phyloP scores from a whole-genome alignment of 495 filamentous ascomycete species.

The Achaetomiella virescens region DNA sequence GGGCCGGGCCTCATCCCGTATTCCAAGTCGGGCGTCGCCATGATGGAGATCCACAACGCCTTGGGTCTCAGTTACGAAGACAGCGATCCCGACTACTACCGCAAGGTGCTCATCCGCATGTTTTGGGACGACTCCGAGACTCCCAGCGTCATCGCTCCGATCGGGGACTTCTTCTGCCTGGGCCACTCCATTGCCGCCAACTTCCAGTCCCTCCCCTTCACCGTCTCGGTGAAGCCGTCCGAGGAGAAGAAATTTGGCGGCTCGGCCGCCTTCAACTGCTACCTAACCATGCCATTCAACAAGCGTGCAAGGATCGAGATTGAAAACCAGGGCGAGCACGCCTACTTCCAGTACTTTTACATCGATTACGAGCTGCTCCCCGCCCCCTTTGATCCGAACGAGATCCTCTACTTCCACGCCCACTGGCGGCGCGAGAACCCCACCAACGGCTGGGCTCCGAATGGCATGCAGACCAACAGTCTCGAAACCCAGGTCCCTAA shows the following conservation, averaged over 20 bases:
- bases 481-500: neutral
- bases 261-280: neutral
- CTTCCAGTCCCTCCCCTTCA: conserved; percentile 1
- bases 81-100: neutral
- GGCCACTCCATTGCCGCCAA: neutral
- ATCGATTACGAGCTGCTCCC: neutral
- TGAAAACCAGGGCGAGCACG: neutral
- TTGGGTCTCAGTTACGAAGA: neutral
- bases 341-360: conserved; percentile 1
- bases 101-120: neutral
- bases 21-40: neutral
- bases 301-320: neutral
- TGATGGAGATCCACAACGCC: neutral
- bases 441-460: neutral
- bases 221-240: neutral
- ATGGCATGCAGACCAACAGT: neutral
- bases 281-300: neutral
- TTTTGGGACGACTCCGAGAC: neutral
- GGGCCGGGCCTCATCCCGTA: neutral
- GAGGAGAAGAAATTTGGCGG: neutral
- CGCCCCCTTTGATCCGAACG: neutral
- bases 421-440: neutral
- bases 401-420: neutral
- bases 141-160: neutral
- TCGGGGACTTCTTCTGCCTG: neutral